Evolutionary conservation across 495 filamentous ascomycete genomes (phyloP).

Genomic region (Penicillium longicatenatum): DNA sequence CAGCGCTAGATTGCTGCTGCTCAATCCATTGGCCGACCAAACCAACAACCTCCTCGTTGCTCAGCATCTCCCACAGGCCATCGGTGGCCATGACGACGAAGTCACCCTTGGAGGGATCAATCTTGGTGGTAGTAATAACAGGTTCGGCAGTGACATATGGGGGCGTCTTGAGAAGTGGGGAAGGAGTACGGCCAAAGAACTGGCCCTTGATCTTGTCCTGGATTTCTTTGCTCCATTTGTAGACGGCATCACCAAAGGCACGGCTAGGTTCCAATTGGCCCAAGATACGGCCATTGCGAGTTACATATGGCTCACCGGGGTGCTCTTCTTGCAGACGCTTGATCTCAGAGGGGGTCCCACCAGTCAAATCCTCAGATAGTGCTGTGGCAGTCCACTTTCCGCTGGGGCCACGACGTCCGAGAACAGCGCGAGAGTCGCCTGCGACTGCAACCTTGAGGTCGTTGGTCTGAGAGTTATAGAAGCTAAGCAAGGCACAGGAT

Average conservation of each 20-base stretch:
- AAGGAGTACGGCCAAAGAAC: conserved; percentile 81
- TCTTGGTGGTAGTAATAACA: conserved; percentile 90
- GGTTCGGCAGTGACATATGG: conserved; percentile 99
- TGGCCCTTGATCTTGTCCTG: conserved; percentile 76
- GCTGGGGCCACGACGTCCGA: conserved; percentile 73
- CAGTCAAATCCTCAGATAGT: conserved; percentile 91
- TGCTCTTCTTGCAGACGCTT: conserved; percentile 80
- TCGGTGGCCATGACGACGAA: conserved; percentile 97
- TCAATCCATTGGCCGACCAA: conserved; percentile 97
- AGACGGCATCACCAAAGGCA: conserved; percentile 93
- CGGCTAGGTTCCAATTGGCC: conserved; percentile 89
- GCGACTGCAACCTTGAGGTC: conserved; percentile 89
- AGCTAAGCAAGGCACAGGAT: conserved; percentile 92
- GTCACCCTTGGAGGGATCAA: conserved; percentile 86
- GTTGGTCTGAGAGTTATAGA: conserved; percentile 86
- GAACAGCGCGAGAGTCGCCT: conserved; percentile 89
- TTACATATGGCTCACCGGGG: conserved; percentile 82
- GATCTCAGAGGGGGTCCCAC: conserved; percentile 78
- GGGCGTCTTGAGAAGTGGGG: conserved; percentile 77
- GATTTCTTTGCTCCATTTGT: conserved; percentile 90
- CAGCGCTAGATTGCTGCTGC: conserved; percentile 55
- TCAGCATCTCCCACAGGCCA: conserved; percentile 98
- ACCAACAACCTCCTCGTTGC: conserved; percentile 96
- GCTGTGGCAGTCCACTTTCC: conserved; percentile 94
- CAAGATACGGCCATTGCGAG: conserved; percentile 84